phyloP scores from a whole-genome alignment of 768 basidiomycete genomes.

The Sarcomyxa edulis region DNA sequence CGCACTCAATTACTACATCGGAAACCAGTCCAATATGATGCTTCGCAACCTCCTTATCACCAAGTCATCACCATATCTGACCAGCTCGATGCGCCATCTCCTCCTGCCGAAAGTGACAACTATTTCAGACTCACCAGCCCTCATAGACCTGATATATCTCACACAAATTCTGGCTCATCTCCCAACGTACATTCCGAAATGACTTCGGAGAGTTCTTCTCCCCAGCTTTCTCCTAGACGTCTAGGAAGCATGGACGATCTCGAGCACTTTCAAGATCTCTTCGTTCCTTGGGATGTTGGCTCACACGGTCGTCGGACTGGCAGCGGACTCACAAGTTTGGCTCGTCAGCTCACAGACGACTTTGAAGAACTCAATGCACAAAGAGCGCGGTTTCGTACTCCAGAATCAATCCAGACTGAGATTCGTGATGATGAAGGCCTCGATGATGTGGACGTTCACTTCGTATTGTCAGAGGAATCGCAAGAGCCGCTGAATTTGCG shows the following conservation, averaged over 20 bases:
- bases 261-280: constrained; percentile 70
- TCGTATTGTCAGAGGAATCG: constrained; percentile 11
- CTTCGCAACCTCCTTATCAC: constrained; percentile 21
- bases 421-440: not conserved
- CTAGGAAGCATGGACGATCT: constrained; percentile 61
- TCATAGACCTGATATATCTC: too few relatives aligned
- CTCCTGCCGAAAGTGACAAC: too few relatives aligned
- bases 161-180: constrained; percentile 9
- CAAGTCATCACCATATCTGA: constrained; percentile 9
- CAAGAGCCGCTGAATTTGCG: constrained; percentile 3
- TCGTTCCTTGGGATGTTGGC: constrained; percentile 36
- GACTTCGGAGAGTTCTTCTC: constrained; percentile 28
- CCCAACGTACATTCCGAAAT: constrained; percentile 8
- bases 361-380: constrained; percentile 30
- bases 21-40: constrained; percentile 31
- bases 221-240: constrained; percentile 42
- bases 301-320: constrained; percentile 28
- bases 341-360: constrained; percentile 47
- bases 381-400: not conserved
- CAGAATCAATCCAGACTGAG: not conserved
- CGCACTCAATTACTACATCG: too few relatives aligned
- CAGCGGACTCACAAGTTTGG: constrained; percentile 43
- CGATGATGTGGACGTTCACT: constrained; percentile 8
- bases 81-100: too few relatives aligned
- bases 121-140: too few relatives aligned